phyloP scores from a whole-genome alignment of 129 eudicot species.

The Smallanthus sonchifolius region DNA sequence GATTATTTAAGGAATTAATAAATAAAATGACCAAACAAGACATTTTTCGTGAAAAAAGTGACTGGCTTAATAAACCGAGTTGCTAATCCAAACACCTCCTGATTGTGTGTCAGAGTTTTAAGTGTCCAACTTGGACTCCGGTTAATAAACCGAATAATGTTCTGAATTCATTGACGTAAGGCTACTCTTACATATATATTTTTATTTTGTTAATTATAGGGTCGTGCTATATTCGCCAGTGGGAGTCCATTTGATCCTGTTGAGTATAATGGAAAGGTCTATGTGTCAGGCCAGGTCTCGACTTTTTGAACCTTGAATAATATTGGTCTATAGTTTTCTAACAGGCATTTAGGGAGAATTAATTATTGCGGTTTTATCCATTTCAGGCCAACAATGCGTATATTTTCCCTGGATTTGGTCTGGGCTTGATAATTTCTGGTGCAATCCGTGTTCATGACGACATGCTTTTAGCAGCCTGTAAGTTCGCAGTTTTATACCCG shows the following conservation, averaged over 20 bases:
- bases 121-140: neutral
- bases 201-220: slow-evolving; percentile 39
- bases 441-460: slow-evolving; percentile 97
- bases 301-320: slow-evolving; percentile 20
- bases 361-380: neutral
- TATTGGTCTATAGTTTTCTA: neutral
- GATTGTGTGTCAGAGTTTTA: neutral
- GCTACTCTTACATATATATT: neutral
- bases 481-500: slow-evolving; percentile 30
- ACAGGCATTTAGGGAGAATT: neutral
- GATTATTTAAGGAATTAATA: neutral
- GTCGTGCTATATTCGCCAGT: slow-evolving; percentile 88
- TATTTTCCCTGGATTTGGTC: slow-evolving; percentile 96
- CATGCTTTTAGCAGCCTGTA: slow-evolving; percentile 97
- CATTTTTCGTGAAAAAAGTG: neutral
- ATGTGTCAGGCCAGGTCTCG: slow-evolving; percentile 82
- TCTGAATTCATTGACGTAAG: neutral
- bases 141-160: neutral
- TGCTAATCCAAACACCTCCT: neutral
- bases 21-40: neutral
- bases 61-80: too few relatives aligned
- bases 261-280: slow-evolving; percentile 70
- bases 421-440: slow-evolving; percentile 93
- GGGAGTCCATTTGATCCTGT: slow-evolving; percentile 97
- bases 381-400: slow-evolving; percentile 89